Evolutionary conservation across 2,329 filamentous ascomycete species (phyloP).

Genomic region (Hyphodiscus sp.): DNA sequence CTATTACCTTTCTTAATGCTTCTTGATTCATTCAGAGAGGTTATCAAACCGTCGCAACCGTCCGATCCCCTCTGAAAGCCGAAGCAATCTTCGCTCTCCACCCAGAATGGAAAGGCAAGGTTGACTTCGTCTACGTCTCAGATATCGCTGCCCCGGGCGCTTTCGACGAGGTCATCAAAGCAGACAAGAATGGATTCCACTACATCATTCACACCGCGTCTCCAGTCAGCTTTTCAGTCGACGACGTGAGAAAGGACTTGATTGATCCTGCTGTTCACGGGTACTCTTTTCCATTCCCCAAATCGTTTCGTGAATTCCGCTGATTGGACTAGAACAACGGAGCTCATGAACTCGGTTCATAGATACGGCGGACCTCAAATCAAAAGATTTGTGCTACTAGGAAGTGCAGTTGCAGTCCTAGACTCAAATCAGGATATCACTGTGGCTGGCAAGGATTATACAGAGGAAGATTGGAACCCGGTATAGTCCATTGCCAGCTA

Average conservation of each 20-base stretch:
- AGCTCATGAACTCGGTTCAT: constrained; percentile 65
- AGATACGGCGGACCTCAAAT: constrained; percentile 38
- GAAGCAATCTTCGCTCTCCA: constrained; percentile 34
- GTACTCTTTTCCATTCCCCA: not conserved
- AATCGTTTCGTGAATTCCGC: not conserved
- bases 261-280: constrained; percentile 47
- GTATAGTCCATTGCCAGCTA: constrained; percentile 24
- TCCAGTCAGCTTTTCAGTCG: constrained; percentile 33
- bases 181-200: constrained; percentile 49
- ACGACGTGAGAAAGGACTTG: constrained; percentile 31
- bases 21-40: not conserved
- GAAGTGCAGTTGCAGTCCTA: constrained; percentile 49
- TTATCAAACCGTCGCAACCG: constrained; percentile 28
- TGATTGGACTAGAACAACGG: constrained; percentile 43
- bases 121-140: constrained; percentile 43
- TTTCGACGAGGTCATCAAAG: constrained; percentile 48
- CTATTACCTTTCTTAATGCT: not conserved
- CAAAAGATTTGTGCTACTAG: constrained; percentile 39
- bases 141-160: constrained; percentile 63
- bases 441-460: constrained; percentile 47
- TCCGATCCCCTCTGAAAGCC: constrained; percentile 38
- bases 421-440: constrained; percentile 48
- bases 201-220: constrained; percentile 62
- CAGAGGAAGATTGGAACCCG: constrained; percentile 47
- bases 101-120: constrained; percentile 23